Base-by-base conservation (phyloP, 2,329 filamentous ascomycete genomes). In the Trichoderma sp. region DNA sequence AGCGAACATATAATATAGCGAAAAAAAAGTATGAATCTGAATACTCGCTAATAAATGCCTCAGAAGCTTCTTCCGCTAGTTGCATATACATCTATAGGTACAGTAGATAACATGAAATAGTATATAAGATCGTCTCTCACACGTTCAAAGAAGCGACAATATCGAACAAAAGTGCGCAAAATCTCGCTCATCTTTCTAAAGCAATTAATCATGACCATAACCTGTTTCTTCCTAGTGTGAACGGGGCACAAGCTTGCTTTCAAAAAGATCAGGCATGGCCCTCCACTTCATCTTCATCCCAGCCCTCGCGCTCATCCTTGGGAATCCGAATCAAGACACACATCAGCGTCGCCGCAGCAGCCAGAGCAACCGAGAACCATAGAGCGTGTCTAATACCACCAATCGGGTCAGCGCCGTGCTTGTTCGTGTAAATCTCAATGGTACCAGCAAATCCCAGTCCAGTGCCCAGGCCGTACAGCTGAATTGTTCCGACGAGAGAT, bases 351-450 rank as follows among this genome's bases (percentile, higher is more conserved):
- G 62, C 52, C 14, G 33, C 62, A 19, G 37, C 62, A 24, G 53
- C 62, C 52, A 66, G 27, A 27, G 49, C 62, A 57, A 66, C 62
- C 1, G 62, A 57, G 1, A 66, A 66, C 62, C 62, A 66, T 37
- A 66, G 31, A 5, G 62, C 62, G 21, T 66, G 62, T 7, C 62
- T 33, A 16, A 66, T 57, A 4, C 62, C 62, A 1, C 62, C 62
- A 16, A 66, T 66, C 1, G 62, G 52, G 19, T 66, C 62, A 5
- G 37, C 35, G 8, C 62, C 62, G 3, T 55, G 24, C 53, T 47
- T 57, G 7, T 66, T 66, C 3, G 62, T 66, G n/a, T 66, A 66
- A n/a, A 40, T n/a, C 37, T 66, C 62, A 35, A 66, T 47, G 7
- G 62, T 66, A 0, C 62, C 62, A 14, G 62, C 62, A 13, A 66